phyloP scores from a whole-genome alignment of 2,329 filamentous ascomycete species.

The Cordyceps cateniannulata region DNA sequence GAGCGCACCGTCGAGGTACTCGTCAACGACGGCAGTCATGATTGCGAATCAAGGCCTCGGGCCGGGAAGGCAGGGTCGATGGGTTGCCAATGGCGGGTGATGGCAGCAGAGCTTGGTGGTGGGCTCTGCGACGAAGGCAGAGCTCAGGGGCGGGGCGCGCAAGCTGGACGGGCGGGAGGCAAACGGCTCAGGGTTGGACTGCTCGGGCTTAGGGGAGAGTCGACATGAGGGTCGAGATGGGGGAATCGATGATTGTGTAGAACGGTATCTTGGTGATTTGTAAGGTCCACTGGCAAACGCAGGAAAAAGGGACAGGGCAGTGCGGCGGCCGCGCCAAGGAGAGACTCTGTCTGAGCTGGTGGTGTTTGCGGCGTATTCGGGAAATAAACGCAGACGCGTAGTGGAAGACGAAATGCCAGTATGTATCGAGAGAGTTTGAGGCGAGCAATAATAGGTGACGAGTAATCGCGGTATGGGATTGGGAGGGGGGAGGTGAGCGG shows the following conservation, averaged over 20 bases:
- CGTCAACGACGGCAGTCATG: conserved; percentile 49
- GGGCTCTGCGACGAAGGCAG: neutral
- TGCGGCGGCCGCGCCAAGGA: neutral
- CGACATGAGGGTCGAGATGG: neutral
- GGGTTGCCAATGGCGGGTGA: conserved; percentile 2
- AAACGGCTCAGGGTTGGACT: neutral
- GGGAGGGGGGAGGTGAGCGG: neutral
- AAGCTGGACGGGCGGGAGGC: neutral
- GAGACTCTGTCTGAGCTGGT: neutral
- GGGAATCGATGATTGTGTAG: neutral
- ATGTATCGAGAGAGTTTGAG: neutral
- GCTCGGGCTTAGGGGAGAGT: neutral
- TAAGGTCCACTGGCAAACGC: neutral
- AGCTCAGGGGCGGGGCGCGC: conserved; percentile 4
- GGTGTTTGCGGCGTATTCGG: neutral
- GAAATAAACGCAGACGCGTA: neutral
- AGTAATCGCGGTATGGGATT: neutral
- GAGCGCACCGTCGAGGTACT: conserved; percentile 58
- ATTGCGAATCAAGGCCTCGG: conserved; percentile 15
- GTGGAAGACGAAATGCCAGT: neutral
- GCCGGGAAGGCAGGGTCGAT: neutral
- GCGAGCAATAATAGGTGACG: neutral
- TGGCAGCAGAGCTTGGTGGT: neutral
- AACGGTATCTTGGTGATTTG: neutral
- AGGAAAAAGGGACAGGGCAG: neutral